A percentile compares a stretch with the other conserved stretches of the same genome.
These are phyloP conservation scores for Blastobotrys americana DNA, from an alignment of 805 yeast species.

Conservation along the genomic window DNA sequence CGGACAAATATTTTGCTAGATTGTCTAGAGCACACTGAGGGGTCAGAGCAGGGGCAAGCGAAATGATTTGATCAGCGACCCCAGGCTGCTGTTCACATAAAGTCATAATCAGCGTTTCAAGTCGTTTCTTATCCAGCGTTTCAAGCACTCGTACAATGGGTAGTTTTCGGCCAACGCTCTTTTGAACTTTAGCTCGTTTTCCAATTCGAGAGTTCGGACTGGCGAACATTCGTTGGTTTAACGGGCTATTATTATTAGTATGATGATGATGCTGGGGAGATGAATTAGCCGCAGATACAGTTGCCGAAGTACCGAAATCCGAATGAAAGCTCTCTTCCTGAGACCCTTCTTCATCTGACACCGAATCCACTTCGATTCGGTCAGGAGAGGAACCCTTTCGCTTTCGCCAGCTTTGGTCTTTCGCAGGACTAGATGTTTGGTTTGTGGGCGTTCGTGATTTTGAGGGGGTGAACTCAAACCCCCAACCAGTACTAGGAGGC, in stretches of 20 bases:
- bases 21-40: constrained; percentile 45
- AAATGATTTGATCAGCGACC: constrained; percentile 42
- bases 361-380: constrained; percentile 7
- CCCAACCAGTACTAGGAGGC: constrained; percentile 24
- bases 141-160: constrained; percentile 62
- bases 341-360: background rate
- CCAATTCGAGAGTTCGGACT: constrained; percentile 5
- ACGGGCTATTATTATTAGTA: background rate
- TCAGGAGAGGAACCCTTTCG: constrained; percentile 10
- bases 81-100: constrained; percentile 59
- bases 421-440: constrained; percentile 27
- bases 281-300: background rate
- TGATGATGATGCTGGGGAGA: background rate
- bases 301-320: background rate
- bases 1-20: constrained; percentile 39
- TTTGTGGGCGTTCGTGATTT: constrained; percentile 29
- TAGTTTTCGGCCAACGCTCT: constrained; percentile 44
- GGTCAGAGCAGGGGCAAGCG: constrained; percentile 51
- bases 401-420: constrained; percentile 15
- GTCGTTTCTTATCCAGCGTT: constrained; percentile 50
- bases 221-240: constrained; percentile 4
- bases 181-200: constrained; percentile 7
- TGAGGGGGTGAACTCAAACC: constrained; percentile 16
- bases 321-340: background rate
- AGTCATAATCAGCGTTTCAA: constrained; percentile 45